Base-by-base conservation (phyloP, 768 basidiomycete genomes). In the Boletus speciosus region DNA sequence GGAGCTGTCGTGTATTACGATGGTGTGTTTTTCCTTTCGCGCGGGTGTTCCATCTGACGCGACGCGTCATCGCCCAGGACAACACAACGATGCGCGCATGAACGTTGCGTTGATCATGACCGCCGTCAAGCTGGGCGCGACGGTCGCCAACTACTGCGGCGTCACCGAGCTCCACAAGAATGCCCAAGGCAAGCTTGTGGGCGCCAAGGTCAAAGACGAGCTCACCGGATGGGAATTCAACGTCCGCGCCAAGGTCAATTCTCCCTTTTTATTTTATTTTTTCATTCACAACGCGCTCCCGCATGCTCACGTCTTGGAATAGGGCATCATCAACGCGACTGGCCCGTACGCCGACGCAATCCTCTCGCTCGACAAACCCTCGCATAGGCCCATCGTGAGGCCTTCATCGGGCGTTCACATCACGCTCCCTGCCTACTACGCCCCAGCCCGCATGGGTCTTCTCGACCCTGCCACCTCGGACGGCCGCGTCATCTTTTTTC, bases 1-100 rank as follows among this genome's bases (percentile, higher is more conserved):
- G 95, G 95, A 19, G 95, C 93, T 14, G 77, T 99, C 51, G 96
- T 99, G 15, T 98, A 98, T 73, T 97, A 99, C 61, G 96, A 99
- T 65, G 95, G 95, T 90, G 62, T 54, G 80, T 53, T 15, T 15
- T 8, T 10, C 11, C 27, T 7, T 27, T 23, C 1, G 21, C 25
- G 10, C 36, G n/a, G 14, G 25, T 12, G 19, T 38, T 25, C 6
- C 37, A 27, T 6, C 41, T 35, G 9, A 34, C n/a, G 15, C 12
- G 21, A 37, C 46, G 41, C 37, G 54, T 54, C 34, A 12, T 46
- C 38, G 19, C 25, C 31, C 46, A 94, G 92, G 94, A 51, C 96
- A 98, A 74, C 96, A 99, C 73, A 99, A 99, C 64, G 97, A 99
- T 64, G 88, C 96, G 1, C 83, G 96, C 14, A 99, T 98, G 97